Evolutionary conservation across 1,284 basidiomycete species (phyloP).

Genomic region (Leccinum griseonigrum): DNA sequence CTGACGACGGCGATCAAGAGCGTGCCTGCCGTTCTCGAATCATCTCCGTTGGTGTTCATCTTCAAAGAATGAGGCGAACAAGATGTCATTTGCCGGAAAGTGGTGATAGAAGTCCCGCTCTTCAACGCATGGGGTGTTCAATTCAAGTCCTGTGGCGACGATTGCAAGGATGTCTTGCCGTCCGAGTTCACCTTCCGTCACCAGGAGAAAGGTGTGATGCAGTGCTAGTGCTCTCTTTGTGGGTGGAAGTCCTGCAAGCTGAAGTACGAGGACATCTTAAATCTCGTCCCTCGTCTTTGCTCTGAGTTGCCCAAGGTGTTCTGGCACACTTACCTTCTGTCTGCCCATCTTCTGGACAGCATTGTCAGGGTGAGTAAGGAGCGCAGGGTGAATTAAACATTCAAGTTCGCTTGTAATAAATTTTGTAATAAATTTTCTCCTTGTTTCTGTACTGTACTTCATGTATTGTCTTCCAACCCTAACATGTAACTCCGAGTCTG

Average conservation of each 20-base stretch:
- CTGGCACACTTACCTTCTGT: not conserved
- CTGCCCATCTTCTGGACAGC: not conserved
- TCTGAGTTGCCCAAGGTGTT: not conserved
- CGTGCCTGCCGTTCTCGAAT: not conserved
- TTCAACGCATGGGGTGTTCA: not conserved
- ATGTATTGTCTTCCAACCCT: too few relatives aligned
- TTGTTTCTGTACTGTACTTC: too few relatives aligned
- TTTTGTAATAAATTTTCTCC: too few relatives aligned
- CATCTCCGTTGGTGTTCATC: not conserved
- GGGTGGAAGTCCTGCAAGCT: not conserved
- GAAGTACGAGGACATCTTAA: not conserved
- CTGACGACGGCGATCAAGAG: not conserved
- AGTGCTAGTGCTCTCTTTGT: not conserved
- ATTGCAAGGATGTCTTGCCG: not conserved
- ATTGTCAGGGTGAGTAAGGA: not conserved
- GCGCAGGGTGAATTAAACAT: not conserved
- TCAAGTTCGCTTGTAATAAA: too few relatives aligned
- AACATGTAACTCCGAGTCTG: too few relatives aligned
- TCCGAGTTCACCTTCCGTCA: not conserved
- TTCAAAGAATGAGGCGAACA: not conserved
- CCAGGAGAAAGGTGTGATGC: not conserved
- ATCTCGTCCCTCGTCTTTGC: not conserved
- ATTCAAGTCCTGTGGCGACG: not conserved
- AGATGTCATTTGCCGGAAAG: not conserved
- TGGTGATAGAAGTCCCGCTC: not conserved